Evolutionary conservation across 768 basidiomycete genomes (phyloP).

Genomic region (Boletellus ananiceps): DNA sequence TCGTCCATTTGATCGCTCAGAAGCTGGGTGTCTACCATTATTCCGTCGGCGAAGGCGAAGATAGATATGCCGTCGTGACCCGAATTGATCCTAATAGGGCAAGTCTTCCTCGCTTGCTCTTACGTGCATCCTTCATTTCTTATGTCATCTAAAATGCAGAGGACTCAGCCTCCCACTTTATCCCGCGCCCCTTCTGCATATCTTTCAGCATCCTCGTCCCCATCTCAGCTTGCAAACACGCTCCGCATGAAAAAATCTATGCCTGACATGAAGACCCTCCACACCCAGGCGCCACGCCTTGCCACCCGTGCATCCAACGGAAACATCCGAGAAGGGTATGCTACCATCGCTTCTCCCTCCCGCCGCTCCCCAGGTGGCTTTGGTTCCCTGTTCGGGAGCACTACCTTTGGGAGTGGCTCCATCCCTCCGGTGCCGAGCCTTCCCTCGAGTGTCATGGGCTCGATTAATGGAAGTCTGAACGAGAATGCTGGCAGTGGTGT

Average conservation of each 20-base stretch:
- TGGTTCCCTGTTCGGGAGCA: constrained; percentile 59
- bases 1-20: constrained; percentile 95
- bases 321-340: constrained; percentile 82
- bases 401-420: constrained; percentile 32
- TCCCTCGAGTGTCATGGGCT: constrained; percentile 49
- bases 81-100: constrained; percentile 83
- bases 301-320: constrained; percentile 81
- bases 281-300: constrained; percentile 73
- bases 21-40: constrained; percentile 95
- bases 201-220: constrained; percentile 49
- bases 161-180: constrained; percentile 55
- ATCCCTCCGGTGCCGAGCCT: constrained; percentile 80
- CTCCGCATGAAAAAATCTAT: constrained; percentile 96
- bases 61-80: constrained; percentile 90
- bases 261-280: constrained; percentile 93
- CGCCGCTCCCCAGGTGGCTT: constrained; percentile 72
- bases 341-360: constrained; percentile 79
- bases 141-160: constrained; percentile 22
- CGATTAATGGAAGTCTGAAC: constrained; percentile 41
- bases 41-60: constrained; percentile 89
- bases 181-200: constrained; percentile 82
- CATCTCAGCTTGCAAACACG: constrained; percentile 42
- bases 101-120: constrained; percentile 30
- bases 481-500: constrained; percentile 46
- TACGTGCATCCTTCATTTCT: constrained; percentile 9